These are phyloP conservation scores for Leccinum subspadiceum DNA, from an alignment of 1,284 basidiomycete genomes.

Conservation along the genomic window DNA sequence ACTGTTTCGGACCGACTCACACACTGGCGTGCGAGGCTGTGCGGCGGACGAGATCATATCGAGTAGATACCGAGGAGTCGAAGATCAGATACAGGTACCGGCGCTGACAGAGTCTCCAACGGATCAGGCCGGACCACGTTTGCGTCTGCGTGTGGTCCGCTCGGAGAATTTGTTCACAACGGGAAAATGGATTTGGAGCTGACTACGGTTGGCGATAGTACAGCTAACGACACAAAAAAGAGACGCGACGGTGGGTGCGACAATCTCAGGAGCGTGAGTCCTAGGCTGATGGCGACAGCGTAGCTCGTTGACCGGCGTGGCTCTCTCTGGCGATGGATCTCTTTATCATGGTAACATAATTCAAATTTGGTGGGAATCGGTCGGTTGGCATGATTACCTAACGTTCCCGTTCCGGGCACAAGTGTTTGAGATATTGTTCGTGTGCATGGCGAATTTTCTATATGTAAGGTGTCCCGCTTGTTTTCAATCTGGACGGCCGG, in stretches of 20 bases:
- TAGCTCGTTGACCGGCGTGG: background rate
- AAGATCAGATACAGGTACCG: background rate
- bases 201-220: background rate
- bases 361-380: background rate
- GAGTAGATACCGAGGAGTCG: background rate
- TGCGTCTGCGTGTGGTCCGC: background rate
- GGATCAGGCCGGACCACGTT: background rate
- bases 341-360: background rate
- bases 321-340: background rate
- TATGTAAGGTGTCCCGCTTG: background rate
- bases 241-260: background rate
- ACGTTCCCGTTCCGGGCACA: slow-evolving; percentile 9
- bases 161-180: background rate
- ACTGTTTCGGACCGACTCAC: slow-evolving; percentile 1
- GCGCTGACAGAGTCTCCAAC: background rate
- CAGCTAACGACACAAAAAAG: background rate
- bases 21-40: background rate
- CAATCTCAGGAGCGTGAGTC: background rate
- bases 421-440: slow-evolving; percentile 4
- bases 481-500: background rate
- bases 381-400: slow-evolving; percentile 9
- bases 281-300: background rate
- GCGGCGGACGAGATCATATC: background rate
- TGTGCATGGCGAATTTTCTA: background rate
- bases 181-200: background rate